Evolutionary conservation across 2,329 filamentous ascomycete species (phyloP).

Genomic region (Colletotrichum sp.): DNA sequence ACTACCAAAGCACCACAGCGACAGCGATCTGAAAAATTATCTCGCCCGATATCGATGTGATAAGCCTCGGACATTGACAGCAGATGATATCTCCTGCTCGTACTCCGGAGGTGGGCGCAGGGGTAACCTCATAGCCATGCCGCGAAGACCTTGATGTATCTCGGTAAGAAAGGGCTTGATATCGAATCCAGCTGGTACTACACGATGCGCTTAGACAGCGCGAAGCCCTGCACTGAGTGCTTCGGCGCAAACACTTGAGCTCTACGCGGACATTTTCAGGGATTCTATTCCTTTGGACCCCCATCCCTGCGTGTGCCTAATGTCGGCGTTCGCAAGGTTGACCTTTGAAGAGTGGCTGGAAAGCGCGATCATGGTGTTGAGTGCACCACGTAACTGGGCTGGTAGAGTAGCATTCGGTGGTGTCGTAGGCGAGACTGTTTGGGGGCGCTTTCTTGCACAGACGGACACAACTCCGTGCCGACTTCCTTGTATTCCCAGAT

Average conservation of each 20-base stretch:
- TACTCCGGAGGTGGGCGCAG: not conserved
- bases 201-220: not conserved
- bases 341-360: not conserved
- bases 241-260: not conserved
- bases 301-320: not conserved
- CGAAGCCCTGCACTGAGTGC: not conserved
- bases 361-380: not conserved
- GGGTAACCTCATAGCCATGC: not conserved
- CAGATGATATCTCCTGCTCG: not conserved
- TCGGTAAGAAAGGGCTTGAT: not conserved
- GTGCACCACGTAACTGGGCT: not conserved
- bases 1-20: not conserved
- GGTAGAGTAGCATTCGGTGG: not conserved
- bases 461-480: not conserved
- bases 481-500: not conserved
- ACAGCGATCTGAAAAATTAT: not conserved
- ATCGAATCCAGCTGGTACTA: not conserved
- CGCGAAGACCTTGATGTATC: not conserved
- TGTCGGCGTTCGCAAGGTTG: not conserved
- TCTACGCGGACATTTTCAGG: not conserved
- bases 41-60: not conserved
- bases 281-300: not conserved
- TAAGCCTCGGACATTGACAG: not conserved
- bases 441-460: not conserved
- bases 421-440: not conserved